Evolutionary conservation across 768 basidiomycete genomes (phyloP).

Genomic region (Rhizopogon vesiculosus): DNA sequence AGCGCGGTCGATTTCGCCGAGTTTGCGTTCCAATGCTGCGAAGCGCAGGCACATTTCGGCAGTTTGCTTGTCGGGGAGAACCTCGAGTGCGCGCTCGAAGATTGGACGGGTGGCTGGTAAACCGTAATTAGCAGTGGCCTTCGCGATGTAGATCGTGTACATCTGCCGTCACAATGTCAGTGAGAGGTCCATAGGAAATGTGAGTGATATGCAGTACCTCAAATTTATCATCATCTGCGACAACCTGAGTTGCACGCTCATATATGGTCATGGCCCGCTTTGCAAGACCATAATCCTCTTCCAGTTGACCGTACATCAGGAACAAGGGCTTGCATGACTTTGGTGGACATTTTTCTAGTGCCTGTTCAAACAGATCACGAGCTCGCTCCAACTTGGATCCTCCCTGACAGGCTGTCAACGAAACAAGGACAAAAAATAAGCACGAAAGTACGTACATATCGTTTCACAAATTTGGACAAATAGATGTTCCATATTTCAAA

Average conservation of each 20-base stretch:
- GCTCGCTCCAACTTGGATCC: conserved; percentile 92
- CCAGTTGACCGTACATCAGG: conserved; percentile 92
- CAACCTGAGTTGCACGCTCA: conserved; percentile 85
- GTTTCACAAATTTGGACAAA: conserved; percentile 92
- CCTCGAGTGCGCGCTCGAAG: conserved; percentile 92
- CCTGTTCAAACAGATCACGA: conserved; percentile 97
- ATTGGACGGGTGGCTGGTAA: conserved; percentile 94
- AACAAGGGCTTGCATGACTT: conserved; percentile 94
- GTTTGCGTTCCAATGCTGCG: conserved; percentile 91
- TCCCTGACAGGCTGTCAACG: conserved; percentile 44
- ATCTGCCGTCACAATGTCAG: conserved; percentile 47
- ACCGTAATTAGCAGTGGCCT: conserved; percentile 93
- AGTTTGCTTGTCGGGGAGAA: conserved; percentile 88
- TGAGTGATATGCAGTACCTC: conserved; percentile 52
- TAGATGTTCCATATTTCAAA: conserved; percentile 99
- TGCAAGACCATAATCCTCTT: conserved; percentile 92
- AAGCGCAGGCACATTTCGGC: conserved; percentile 98
- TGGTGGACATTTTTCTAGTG: conserved; percentile 91
- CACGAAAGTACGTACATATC: conserved; percentile 63
- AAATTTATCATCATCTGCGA: conserved; percentile 89
- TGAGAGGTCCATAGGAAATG: not conserved
- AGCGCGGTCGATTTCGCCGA: conserved; percentile 98
- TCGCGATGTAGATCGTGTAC: conserved; percentile 96
- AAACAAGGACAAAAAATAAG: not conserved
- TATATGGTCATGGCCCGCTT: conserved; percentile 96